Conservation (phyloP, 805 yeast genomes). For the Pichia ethanolica region DNA sequence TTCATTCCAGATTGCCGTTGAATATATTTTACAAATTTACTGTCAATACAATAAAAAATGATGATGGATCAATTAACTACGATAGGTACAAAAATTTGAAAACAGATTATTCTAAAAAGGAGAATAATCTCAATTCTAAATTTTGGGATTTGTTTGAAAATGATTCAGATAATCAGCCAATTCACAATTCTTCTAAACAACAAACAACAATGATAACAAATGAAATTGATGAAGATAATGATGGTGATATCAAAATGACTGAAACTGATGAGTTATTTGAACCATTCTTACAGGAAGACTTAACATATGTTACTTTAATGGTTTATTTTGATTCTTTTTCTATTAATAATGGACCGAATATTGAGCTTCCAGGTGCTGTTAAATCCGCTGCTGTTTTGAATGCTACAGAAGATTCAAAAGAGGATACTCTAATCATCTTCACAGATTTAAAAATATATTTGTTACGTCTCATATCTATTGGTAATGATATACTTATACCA, state of each 20-base stretch:
- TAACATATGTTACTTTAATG: slow-evolving; percentile 6
- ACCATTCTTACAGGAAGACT: slow-evolving; percentile 1
- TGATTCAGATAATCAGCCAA: too few species aligned
- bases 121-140: too few species aligned
- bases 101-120: too few species aligned
- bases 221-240: background rate
- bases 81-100: background rate
- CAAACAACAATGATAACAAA: background rate
- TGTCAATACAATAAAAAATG: slow-evolving; percentile 16
- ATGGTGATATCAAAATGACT: background rate
- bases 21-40: background rate
- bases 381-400: slow-evolving; percentile 20
- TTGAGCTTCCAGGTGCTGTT: slow-evolving; percentile 17
- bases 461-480: background rate
- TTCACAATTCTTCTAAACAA: background rate
- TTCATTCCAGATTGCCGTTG: slow-evolving; percentile 2
- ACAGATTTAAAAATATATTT: background rate
- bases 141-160: too few species aligned
- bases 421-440: slow-evolving; percentile 20
- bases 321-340: slow-evolving; percentile 20
- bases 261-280: background rate
- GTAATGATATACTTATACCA: background rate
- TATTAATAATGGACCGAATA: slow-evolving; percentile 14
- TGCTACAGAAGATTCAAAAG: slow-evolving; percentile 16
- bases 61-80: slow-evolving; percentile 3